Conservation (phyloP, 108 stramenopile species). For the Epipyxis sp. region DNA sequence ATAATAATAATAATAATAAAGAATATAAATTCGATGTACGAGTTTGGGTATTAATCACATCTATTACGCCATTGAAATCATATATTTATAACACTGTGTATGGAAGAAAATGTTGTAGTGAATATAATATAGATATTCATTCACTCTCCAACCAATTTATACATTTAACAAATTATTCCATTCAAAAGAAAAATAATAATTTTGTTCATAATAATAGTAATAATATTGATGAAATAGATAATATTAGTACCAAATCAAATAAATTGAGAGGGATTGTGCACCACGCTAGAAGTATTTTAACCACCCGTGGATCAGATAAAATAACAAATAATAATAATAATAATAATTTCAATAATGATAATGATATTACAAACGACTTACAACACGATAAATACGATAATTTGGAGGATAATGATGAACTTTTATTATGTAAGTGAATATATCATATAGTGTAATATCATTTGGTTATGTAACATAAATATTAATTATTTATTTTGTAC, state of each 20-base stretch:
- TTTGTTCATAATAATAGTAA: not conserved
- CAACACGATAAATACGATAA: too few relatives aligned
- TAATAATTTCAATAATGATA: too few relatives aligned
- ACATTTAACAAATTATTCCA: constrained; percentile 31
- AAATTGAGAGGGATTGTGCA: not conserved
- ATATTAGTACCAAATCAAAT: not conserved
- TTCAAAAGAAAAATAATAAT: not conserved
- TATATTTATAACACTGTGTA: constrained; percentile 4
- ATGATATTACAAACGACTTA: too few relatives aligned
- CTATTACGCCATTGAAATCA: not conserved
- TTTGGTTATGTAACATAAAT: too few relatives aligned
- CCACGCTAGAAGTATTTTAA: not conserved
- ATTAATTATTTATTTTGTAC: too few relatives aligned
- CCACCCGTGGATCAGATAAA: not conserved
- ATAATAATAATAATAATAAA: too few relatives aligned
- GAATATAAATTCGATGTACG: constrained; percentile 34
- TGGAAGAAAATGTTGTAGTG: constrained; percentile 2
- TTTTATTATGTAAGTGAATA: too few relatives aligned
- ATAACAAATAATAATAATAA: too few relatives aligned
- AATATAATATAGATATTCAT: not conserved
- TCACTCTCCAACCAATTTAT: not conserved
- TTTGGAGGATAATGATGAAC: too few relatives aligned
- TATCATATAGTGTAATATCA: too few relatives aligned
- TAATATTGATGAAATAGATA: not conserved
- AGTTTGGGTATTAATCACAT: constrained; percentile 13